Conservation (phyloP, 78 protist genomes). For the Mastigamoeba balamuthi region DNA sequence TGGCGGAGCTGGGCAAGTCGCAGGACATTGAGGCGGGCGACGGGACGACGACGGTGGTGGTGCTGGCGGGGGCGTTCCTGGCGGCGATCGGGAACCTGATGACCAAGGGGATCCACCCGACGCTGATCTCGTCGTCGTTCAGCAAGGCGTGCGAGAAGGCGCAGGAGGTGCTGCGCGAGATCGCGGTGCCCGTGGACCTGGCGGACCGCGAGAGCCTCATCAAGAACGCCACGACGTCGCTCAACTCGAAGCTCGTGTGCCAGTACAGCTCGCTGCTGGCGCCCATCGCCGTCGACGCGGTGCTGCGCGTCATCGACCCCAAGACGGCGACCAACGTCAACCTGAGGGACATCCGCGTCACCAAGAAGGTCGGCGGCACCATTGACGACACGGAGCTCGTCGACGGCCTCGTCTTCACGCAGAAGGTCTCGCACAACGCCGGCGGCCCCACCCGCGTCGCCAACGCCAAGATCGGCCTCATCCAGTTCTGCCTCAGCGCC, state of each 20-base stretch:
- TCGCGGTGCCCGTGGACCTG: conserved; percentile 80
- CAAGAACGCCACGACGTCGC: conserved; percentile 90
- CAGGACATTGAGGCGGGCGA: conserved; percentile 99
- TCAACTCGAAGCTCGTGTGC: conserved; percentile 95
- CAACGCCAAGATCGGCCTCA: conserved; percentile 97
- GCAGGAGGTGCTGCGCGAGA: conserved; percentile 38
- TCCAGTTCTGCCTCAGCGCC: conserved; percentile 96
- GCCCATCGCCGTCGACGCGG: conserved; percentile 98
- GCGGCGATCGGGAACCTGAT: conserved; percentile 35
- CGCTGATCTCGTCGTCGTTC: conserved; percentile 75
- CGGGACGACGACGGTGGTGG: conserved; percentile 99
- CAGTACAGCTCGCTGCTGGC: conserved; percentile 83
- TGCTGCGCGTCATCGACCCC: conserved; percentile 56
- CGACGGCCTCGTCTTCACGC: conserved; percentile 87
- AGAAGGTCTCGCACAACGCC: conserved; percentile 66
- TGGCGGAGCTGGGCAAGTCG: conserved; percentile 92
- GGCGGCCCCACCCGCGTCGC: conserved; percentile 83
- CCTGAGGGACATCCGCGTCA: conserved; percentile 62
- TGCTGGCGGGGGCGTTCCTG: conserved; percentile 89
- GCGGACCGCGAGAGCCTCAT: conserved; percentile 75
- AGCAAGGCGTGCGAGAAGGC: conserved; percentile 61
- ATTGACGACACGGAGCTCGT: conserved; percentile 95
- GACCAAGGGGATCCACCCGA: conserved; percentile 90
- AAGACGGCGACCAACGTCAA: conserved; percentile 67
- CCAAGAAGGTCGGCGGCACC: conserved; percentile 91